Evolutionary conservation across 73 alveolate species (phyloP), one percentile per base, ranked within the genome.

Genomic region (Stentor coeruleus): DNA sequence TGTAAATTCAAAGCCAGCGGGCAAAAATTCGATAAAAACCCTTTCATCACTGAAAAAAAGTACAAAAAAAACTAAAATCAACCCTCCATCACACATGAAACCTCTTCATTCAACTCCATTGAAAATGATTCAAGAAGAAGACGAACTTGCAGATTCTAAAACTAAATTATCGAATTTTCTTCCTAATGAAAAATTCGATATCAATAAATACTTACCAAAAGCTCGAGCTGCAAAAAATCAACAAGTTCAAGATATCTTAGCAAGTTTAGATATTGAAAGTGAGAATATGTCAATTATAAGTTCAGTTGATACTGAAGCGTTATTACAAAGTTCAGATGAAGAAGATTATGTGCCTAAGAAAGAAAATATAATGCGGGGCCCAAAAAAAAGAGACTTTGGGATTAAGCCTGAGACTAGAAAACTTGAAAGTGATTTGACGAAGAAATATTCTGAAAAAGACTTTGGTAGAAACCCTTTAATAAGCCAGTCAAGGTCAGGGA

Each of bases 101-200:
- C 79, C 79, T 66, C 79, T 66, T 66, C 79, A 66, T 66, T 20
- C 79, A 33, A 66, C 79, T 0, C 79, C 79, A 26, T 31, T 66
- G 37, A 66, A 66, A 33, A 66, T 66, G 0, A 66, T 66, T 20
- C n/a, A 66, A 20, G 79, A 66, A 66, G 79, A 66, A 31, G 79
- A 66, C n/a, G 79, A 66, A 66, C n/a, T 20, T 31, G 40, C 79
- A 1, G 79, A 66, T 14, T 20, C n/a, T 26, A 66, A 31, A 66
- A 28, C n/a, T 33, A 66, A 66, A 11, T 33, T 66, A 26, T 0
- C 79, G 11, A 40, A 66, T 26, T 66, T 26, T 66, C n/a, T 66
- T 20, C 79, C 79, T 20, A 26, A 26, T 1, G 49, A 66, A 33
- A 20, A 20, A 14, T 66, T 66, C 37, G 79, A 66, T 40, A 66